Base-by-base conservation (phyloP, 1,284 basidiomycete genomes). In the Sutorius eximius region DNA sequence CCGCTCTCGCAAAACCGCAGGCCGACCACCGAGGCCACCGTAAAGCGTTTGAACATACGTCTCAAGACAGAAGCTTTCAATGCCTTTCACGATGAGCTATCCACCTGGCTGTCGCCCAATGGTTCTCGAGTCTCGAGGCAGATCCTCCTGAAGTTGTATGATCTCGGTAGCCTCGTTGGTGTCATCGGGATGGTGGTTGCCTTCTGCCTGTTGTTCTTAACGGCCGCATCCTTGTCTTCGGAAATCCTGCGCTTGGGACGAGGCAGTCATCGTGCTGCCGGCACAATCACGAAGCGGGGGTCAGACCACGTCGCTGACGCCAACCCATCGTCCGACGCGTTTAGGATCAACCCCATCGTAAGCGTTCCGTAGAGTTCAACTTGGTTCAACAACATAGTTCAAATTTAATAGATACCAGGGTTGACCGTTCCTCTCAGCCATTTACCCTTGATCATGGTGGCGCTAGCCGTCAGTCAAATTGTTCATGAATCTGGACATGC, bases 401-500 rank as follows among this genome's bases (percentile, higher is more conserved):
- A 57, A 47, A 18, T 44, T 30, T 50, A 37, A 56, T 56, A 91
- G 88, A 83, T 91, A 42, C 89, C 89, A 15, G 89, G 89, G 3
- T 56, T 90, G 5, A 91, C 87, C 2, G 81, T 87, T 1, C 89
- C 89, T 2, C 62, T 87, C n/a, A 69, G 71, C 33, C 82, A 91
- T 63, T 61, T 87, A 2, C 83, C 83, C 5, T 57, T 82, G 32
- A 81, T 91, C 46, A 61, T 91, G 15, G 16, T 77, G n/a, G 75
- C 83, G 0, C 75, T 91, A 4, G 76, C 84, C 48, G 32, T 80
- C 9, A 77, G 77, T 40, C 87, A 89, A 69, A 59, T 83, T 16
- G 62, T 87, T 18, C 89, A 91, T 60, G 89, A 91, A 71, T 67
- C 79, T 0, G 89, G 89, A 13, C 89, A 91, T 67, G 85, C 83